phyloP scores from a whole-genome alignment of 108 stramenopile genomes.

The Mediolabrus comicus region DNA sequence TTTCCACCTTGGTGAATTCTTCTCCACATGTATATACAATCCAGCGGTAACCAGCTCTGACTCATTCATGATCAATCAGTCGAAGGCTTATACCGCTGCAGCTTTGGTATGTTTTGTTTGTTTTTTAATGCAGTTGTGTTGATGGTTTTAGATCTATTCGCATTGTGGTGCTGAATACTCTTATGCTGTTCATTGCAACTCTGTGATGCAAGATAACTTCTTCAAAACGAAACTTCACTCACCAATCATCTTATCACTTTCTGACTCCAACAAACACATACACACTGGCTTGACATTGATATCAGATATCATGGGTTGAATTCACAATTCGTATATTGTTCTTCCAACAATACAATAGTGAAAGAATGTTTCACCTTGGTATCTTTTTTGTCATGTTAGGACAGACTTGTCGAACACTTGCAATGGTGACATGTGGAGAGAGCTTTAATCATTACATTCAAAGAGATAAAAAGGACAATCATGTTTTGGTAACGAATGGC shows the following conservation, averaged over 20 bases:
- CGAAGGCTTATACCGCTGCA: slow-evolving; percentile 87
- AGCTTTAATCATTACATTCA: slow-evolving; percentile 97
- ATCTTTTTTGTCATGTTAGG: slow-evolving; percentile 65
- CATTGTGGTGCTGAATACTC: not conserved
- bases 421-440: slow-evolving; percentile 91
- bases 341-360: slow-evolving; percentile 43
- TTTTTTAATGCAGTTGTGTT: not conserved
- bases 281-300: not conserved
- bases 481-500: slow-evolving; percentile 87
- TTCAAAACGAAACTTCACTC: not conserved
- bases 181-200: not conserved
- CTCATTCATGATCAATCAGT: slow-evolving; percentile 94
- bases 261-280: not conserved
- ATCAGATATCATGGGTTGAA: slow-evolving; percentile 73
- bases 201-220: not conserved
- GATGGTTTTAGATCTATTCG: too few species aligned
- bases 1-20: slow-evolving; percentile 89
- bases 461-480: slow-evolving; percentile 76
- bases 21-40: slow-evolving; percentile 77
- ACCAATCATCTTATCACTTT: not conserved
- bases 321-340: slow-evolving; percentile 74
- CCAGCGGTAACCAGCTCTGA: slow-evolving; percentile 62
- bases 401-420: slow-evolving; percentile 79
- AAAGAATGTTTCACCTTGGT: slow-evolving; percentile 47
- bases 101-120: slow-evolving; percentile 51